Base-by-base conservation (phyloP, 306 rosid species). In the Argentina anserina region DNA sequence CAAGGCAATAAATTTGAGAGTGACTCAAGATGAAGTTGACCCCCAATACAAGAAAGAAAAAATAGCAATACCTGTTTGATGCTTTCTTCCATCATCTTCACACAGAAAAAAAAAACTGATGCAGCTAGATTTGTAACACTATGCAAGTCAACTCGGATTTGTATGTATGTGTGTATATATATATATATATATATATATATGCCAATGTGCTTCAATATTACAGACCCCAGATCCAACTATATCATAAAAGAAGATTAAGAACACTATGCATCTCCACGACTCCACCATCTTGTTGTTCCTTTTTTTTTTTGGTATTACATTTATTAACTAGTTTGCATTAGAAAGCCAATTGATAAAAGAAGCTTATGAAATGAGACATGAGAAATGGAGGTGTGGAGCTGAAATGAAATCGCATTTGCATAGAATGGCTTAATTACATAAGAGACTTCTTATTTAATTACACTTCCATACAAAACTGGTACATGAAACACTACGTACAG, bases 21-120 rank as follows among this genome's bases (percentile, higher is more conserved):
- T 59, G 66, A 59, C 45, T 25, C 75, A 50, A 31, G 66, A 21
- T 49, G 81, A 39, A 67, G 72, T 67, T 72, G 78, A 76, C 78
- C 65, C 40, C 69, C 65, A 73, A 50, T 58, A 46, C 33, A 42
- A 9, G 37, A 50, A 23, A 9, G 36, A 8, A 70, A 29, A 41
- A 41, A 45, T 59, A 66, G 40, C 18, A 47, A 58, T 65, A 26
- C 42, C 37, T 53, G 26, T 58, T 18, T 14, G 71, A 80, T 66
- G 61, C 77, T 70, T 56, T 43, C 65, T 37, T 58, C 52, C 15
- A 53, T 64, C 34, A 62, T 47, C 45, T 42, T 62, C 79, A 50
- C 56, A 58, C 8, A 50, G 12, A 69, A 63, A 66, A 55, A 69
- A 63, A 66, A 55, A 69, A 47, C 7, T 21, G 28, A 63, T 55